These are phyloP conservation scores for Bruguiera hainesii DNA, from an alignment of 441 rosid species.

Conservation along the genomic window DNA sequence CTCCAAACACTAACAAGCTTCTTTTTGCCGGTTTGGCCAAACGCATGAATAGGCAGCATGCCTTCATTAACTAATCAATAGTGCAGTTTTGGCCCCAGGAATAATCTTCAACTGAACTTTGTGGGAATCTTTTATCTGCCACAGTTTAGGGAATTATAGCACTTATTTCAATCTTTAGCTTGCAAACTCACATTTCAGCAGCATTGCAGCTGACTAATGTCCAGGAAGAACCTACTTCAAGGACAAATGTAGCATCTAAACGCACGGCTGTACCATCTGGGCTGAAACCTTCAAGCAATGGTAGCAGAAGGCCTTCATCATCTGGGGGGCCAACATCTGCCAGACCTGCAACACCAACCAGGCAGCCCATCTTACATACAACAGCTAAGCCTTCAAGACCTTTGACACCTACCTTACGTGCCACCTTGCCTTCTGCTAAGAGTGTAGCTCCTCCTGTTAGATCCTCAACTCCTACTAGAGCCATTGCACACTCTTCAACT, in stretches of 20 bases:
- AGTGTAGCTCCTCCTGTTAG: slow-evolving; percentile 36
- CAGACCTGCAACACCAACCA: slow-evolving; percentile 59
- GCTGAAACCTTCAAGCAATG: slow-evolving; percentile 29
- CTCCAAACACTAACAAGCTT: slow-evolving; percentile 17
- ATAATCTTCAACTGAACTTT: background rate
- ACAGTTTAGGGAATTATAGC: slow-evolving; percentile 10
- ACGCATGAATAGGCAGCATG: background rate
- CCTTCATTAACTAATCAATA: background rate
- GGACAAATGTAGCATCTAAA: slow-evolving; percentile 27
- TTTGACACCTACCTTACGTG: slow-evolving; percentile 58
- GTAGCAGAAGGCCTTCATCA: slow-evolving; percentile 54
- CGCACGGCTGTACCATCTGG: slow-evolving; percentile 25
- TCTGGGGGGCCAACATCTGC: slow-evolving; percentile 38
- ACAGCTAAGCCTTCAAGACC: slow-evolving; percentile 49
- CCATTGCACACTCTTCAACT: slow-evolving; percentile 47
- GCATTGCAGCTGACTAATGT: slow-evolving; percentile 60
- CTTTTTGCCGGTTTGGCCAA: background rate
- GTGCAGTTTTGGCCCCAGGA: background rate
- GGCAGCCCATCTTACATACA: slow-evolving; percentile 35
- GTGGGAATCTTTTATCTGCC: slow-evolving; percentile 5
- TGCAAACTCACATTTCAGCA: slow-evolving; percentile 26
- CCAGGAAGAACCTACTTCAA: slow-evolving; percentile 48
- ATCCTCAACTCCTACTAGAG: slow-evolving; percentile 49
- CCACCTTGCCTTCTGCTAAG: slow-evolving; percentile 44
- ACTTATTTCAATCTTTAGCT: slow-evolving; percentile 15